These are phyloP conservation scores for Kazachstania sp. DNA, from an alignment of 1,139 yeast species.

Conservation along the genomic window DNA sequence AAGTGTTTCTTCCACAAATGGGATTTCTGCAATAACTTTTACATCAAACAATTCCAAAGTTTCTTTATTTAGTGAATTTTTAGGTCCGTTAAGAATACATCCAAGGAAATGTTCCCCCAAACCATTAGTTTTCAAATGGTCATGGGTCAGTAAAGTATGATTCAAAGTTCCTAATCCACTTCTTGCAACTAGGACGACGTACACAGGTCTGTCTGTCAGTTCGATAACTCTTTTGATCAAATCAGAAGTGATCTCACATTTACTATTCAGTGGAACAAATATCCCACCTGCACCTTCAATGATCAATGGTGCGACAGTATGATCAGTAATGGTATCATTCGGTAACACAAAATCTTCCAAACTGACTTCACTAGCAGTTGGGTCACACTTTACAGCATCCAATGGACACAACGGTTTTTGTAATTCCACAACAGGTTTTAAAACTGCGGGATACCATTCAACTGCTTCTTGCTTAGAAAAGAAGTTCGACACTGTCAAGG, in stretches of 20 bases:
- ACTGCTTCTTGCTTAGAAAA: slow-evolving; percentile 1
- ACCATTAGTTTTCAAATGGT: slow-evolving; percentile 18
- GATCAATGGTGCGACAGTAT: slow-evolving; percentile 14
- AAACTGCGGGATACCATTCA: slow-evolving; percentile 11
- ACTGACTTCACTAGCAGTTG: slow-evolving; percentile 8
- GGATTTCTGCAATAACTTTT: slow-evolving; percentile 12
- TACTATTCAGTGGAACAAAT: slow-evolving; percentile 28
- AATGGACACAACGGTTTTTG: slow-evolving; percentile 30
- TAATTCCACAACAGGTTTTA: slow-evolving; percentile 19
- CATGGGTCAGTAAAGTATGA: slow-evolving; percentile 29
- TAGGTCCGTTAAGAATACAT: slow-evolving; percentile 26
- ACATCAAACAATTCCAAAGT: slow-evolving; percentile 17
- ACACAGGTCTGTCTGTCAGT: slow-evolving; percentile 11
- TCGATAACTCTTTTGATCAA: slow-evolving; percentile 18
- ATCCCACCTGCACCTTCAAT: slow-evolving; percentile 34
- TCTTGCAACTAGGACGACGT: slow-evolving; percentile 29
- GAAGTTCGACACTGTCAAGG: slow-evolving; percentile 16
- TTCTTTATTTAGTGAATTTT: slow-evolving; percentile 21
- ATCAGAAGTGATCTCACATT: slow-evolving; percentile 23
- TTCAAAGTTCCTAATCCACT: slow-evolving; percentile 31
- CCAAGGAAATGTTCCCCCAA: slow-evolving; percentile 20
- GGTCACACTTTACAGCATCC: slow-evolving; percentile 25
- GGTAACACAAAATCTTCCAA: slow-evolving; percentile 19
- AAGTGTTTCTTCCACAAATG: not conserved
- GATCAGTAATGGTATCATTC: slow-evolving; percentile 1